A percentile compares a stretch with the other conserved stretches of the same genome.
phyloP scores from a whole-genome alignment of 2,329 filamentous ascomycete genomes.

The Chaetomiaceae sp. region DNA sequence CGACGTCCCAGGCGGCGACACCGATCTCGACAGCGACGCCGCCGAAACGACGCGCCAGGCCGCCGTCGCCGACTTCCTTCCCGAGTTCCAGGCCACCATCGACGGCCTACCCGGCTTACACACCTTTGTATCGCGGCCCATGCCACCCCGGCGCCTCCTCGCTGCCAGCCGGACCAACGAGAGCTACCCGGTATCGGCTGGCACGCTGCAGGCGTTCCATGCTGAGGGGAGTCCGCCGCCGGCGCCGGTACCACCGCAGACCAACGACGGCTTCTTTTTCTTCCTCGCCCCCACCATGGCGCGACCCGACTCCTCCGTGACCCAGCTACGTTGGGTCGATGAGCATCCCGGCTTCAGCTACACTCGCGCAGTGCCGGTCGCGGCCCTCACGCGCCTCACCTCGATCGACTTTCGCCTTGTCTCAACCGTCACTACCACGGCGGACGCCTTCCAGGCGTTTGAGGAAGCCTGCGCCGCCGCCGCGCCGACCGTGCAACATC shows the following conservation, averaged over 20 bases:
- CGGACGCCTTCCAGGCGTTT: too few relatives aligned
- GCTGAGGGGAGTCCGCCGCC: too few relatives aligned
- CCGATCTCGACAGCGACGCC: not conserved
- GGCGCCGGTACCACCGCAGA: not conserved
- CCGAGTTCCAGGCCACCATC: not conserved
- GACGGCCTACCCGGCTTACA: slow-evolving; percentile 11
- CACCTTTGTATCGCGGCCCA: slow-evolving; percentile 13
- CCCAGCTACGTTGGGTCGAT: slow-evolving; percentile 8
- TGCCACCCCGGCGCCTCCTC: slow-evolving; percentile 3
- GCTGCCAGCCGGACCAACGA: slow-evolving; percentile 1
- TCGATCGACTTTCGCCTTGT: not conserved
- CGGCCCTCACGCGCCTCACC: not conserved
- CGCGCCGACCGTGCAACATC: not conserved
- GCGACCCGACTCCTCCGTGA: slow-evolving; percentile 4
- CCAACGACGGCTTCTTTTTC: slow-evolving; percentile 13
- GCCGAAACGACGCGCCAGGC: not conserved
- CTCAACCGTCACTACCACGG: not conserved
- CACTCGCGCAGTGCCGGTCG: not conserved
- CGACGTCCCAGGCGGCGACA: not conserved
- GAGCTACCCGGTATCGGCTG: not conserved
- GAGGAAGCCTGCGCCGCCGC: not conserved
- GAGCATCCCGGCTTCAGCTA: slow-evolving; percentile 3
- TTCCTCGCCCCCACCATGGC: slow-evolving; percentile 13
- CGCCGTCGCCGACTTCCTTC: not conserved
- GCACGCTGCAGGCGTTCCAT: not conserved